Conservation (phyloP, 768 basidiomycete genomes). For the Lanmaoa rubissima region DNA sequence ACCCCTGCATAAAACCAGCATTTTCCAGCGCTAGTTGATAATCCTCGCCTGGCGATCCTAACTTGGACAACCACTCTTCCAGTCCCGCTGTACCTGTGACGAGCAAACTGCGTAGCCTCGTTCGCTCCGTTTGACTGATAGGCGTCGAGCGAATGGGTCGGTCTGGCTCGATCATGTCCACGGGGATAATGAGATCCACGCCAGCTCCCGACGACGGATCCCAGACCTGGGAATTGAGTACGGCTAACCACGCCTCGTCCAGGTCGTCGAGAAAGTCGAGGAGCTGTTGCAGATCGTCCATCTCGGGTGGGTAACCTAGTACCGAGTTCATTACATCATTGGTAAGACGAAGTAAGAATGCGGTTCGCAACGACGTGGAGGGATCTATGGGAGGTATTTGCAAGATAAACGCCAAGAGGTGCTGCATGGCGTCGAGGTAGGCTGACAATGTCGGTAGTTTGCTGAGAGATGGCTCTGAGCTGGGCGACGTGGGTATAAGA, state of each 20-base stretch:
- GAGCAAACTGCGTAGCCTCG: slow-evolving; percentile 66
- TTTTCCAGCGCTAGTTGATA: slow-evolving; percentile 41
- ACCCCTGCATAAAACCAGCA: slow-evolving; percentile 57
- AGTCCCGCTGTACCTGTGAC: slow-evolving; percentile 55
- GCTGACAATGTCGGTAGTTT: slow-evolving; percentile 53
- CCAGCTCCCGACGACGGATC: slow-evolving; percentile 46
- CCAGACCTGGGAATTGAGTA: slow-evolving; percentile 66
- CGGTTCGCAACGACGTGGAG: slow-evolving; percentile 62
- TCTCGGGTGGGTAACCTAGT: slow-evolving; percentile 54
- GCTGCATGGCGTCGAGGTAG: slow-evolving; percentile 59
- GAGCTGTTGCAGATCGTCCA: slow-evolving; percentile 46
- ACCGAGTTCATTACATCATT: slow-evolving; percentile 62
- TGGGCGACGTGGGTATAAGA: slow-evolving; percentile 8
- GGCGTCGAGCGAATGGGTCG: slow-evolving; percentile 41
- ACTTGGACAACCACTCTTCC: slow-evolving; percentile 64
- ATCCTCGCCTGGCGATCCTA: slow-evolving; percentile 28
- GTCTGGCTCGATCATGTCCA: slow-evolving; percentile 31
- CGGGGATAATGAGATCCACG: slow-evolving; percentile 42
- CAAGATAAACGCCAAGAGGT: slow-evolving; percentile 58
- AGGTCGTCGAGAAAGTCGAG: slow-evolving; percentile 71
- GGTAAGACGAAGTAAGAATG: slow-evolving; percentile 70
- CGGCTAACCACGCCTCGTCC: slow-evolving; percentile 71
- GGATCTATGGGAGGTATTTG: slow-evolving; percentile 75
- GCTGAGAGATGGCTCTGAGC: slow-evolving; percentile 39
- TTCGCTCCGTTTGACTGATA: slow-evolving; percentile 67